Evolutionary conservation across 2,329 filamentous ascomycete genomes (phyloP).

Genomic region (Beauveria medogensis): DNA sequence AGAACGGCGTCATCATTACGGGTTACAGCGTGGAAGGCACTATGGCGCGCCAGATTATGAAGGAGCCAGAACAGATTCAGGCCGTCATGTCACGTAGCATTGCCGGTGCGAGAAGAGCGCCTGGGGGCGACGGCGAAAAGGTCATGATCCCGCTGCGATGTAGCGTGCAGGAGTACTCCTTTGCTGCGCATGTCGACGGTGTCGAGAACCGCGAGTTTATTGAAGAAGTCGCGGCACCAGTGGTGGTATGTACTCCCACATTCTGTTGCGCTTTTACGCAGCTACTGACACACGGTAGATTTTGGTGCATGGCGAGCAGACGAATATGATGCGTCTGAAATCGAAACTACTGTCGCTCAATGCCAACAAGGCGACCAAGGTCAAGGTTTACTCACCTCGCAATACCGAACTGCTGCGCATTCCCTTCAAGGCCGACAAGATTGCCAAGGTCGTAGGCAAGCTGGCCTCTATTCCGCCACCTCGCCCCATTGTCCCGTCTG

Average conservation of each 20-base stretch:
- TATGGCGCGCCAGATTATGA: constrained; percentile 93
- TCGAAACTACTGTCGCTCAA: constrained; percentile 93
- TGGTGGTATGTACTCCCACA: constrained; percentile 63
- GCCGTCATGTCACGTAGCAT: constrained; percentile 78
- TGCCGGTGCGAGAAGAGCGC: constrained; percentile 52
- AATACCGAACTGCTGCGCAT: constrained; percentile 95
- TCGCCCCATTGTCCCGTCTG: constrained; percentile 22
- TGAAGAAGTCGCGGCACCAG: constrained; percentile 82
- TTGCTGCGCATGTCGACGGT: constrained; percentile 94
- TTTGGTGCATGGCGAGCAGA: constrained; percentile 90
- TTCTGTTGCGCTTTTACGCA: background rate
- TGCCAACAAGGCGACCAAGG: constrained; percentile 67
- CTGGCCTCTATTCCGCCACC: constrained; percentile 75
- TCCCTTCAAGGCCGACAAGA: constrained; percentile 90
- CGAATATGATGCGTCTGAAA: constrained; percentile 96
- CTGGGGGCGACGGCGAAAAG: constrained; percentile 68
- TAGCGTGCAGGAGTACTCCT: constrained; percentile 88
- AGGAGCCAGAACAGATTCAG: constrained; percentile 89
- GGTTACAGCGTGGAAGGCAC: constrained; percentile 98
- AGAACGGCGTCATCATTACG: constrained; percentile 97
- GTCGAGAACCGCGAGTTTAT: constrained; percentile 96
- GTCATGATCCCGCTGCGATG: constrained; percentile 88
- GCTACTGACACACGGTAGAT: constrained; percentile 43
- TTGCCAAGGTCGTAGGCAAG: constrained; percentile 91
- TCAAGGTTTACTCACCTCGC: constrained; percentile 86